Percentiles rank a stretch among this genome's conserved stretches.
Conservation (phyloP, 768 basidiomycete species). For the Termitomyces sp. region DNA sequence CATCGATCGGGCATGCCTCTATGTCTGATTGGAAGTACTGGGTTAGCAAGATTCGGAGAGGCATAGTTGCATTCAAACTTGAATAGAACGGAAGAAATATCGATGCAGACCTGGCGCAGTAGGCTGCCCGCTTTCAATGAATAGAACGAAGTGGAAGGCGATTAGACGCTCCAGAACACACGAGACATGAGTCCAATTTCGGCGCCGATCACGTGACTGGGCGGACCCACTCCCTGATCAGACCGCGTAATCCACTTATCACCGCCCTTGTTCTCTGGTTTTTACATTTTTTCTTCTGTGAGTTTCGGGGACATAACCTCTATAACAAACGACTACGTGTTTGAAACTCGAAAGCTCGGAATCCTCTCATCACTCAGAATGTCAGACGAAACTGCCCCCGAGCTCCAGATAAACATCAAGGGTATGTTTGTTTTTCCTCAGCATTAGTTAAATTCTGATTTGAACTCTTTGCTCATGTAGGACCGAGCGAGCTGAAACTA, state of each 20-base stretch:
- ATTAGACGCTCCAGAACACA: no score
- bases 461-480: slow-evolving; percentile 16
- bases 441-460: background rate
- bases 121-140: no score
- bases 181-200: no score
- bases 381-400: background rate
- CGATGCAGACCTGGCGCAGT: no score
- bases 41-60: no score
- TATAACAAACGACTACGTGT: background rate
- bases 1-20: no score
- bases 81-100: no score
- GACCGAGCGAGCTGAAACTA: slow-evolving; percentile 90
- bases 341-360: no score
- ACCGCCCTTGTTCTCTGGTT: background rate
- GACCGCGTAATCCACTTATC: background rate
- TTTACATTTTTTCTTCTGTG: background rate
- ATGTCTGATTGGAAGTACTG: no score
- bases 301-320: background rate
- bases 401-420: slow-evolving; percentile 3
- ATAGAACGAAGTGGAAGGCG: no score
- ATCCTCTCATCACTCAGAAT: background rate
- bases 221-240: background rate
- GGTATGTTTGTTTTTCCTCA: background rate
- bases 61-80: no score
- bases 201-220: background rate